Conservation (phyloP, 2,329 filamentous ascomycete species). For the Rachicladosporium sp. region DNA sequence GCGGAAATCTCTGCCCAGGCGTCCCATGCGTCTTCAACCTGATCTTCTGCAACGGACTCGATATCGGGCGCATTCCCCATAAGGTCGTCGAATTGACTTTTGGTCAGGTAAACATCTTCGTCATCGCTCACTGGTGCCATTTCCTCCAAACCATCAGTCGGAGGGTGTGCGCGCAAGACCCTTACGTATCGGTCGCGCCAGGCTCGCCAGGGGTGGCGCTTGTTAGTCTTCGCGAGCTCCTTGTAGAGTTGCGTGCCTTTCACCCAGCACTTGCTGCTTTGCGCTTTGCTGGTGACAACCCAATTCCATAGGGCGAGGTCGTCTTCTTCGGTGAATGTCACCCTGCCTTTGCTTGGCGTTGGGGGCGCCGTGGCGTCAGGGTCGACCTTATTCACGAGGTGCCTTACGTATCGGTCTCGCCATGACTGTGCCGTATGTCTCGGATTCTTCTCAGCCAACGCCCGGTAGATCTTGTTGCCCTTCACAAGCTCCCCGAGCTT, state of each 20-base stretch:
- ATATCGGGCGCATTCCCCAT: constrained; percentile 13
- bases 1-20: constrained; percentile 9
- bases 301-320: not conserved
- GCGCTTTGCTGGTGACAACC: not conserved
- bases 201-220: not conserved
- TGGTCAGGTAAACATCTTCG: not conserved
- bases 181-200: not conserved
- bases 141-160: not conserved
- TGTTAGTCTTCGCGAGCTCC: not conserved
- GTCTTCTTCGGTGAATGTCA: not conserved
- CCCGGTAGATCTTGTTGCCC: constrained; percentile 50
- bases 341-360: not conserved
- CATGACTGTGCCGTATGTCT: constrained; percentile 59
- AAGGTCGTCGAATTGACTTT: not conserved
- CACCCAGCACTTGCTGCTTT: not conserved
- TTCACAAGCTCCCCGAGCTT: constrained; percentile 19
- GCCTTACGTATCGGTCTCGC: constrained; percentile 51
- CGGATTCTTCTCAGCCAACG: constrained; percentile 45
- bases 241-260: not conserved
- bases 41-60: constrained; percentile 9
- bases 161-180: not conserved
- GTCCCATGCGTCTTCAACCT: constrained; percentile 16
- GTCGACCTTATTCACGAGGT: constrained; percentile 5
- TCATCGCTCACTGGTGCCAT: not conserved
- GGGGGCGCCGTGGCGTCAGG: not conserved